Conservation (phyloP, 345 rosid genomes). For the Mallotus nudiflorus region DNA sequence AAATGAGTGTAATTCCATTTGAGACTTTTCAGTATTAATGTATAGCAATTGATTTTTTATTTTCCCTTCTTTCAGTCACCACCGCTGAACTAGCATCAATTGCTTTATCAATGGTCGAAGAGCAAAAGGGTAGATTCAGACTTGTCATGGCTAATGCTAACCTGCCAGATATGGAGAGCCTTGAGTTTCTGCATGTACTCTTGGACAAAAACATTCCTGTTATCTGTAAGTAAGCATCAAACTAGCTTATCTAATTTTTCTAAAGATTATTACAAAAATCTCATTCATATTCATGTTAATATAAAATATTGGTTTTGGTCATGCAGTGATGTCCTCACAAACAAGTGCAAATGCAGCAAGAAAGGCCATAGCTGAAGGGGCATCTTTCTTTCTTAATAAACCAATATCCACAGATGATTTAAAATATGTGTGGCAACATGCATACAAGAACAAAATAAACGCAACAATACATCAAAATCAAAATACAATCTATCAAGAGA, state of each 20-base stretch:
- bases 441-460: background rate
- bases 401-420: slow-evolving; percentile 41
- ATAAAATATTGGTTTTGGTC: no score
- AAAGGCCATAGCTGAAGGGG: slow-evolving; percentile 31
- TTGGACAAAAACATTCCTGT: slow-evolving; percentile 29
- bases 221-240: slow-evolving; percentile 31
- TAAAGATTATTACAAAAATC: no score
- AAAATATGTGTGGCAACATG: slow-evolving; percentile 47
- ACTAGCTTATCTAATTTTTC: no score
- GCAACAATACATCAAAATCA: background rate
- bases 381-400: slow-evolving; percentile 29
- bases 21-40: no score
- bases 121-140: slow-evolving; percentile 28
- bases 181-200: slow-evolving; percentile 24
- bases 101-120: slow-evolving; percentile 37
- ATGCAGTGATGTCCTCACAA: slow-evolving; percentile 42
- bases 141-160: slow-evolving; percentile 43
- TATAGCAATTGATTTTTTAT: background rate
- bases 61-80: slow-evolving; percentile 37
- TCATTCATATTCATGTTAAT: no score
- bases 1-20: no score
- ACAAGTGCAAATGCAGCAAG: background rate
- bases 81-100: slow-evolving; percentile 17
- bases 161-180: slow-evolving; percentile 26
- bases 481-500: background rate